These are phyloP conservation scores for Apostasia shenzhenica DNA, from an alignment of 106 monocot species.

Conservation along the genomic window DNA sequence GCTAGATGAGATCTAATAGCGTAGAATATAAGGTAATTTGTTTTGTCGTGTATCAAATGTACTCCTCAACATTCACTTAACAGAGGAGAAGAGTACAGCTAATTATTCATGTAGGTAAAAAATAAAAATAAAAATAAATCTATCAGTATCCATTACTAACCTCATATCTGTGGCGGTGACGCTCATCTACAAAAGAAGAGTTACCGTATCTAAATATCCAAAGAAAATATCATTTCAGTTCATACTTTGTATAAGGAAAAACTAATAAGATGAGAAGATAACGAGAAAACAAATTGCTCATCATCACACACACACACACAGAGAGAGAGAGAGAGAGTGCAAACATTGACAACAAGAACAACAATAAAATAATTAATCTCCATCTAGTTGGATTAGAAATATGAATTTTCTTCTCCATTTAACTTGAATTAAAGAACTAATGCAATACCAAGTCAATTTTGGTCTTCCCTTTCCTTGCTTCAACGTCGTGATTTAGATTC, in stretches of 20 bases:
- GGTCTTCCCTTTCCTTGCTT: too few relatives aligned
- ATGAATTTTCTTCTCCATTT: too few relatives aligned
- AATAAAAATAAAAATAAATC: neutral
- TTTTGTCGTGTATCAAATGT: neutral
- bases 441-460: too few relatives aligned
- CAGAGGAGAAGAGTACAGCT: neutral
- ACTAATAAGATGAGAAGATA: too few relatives aligned
- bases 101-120: conserved; percentile 1
- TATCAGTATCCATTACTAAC: conserved; percentile 13
- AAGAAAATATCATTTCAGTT: neutral
- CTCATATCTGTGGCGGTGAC: conserved; percentile 80
- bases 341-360: too few relatives aligned
- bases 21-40: neutral
- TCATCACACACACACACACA: too few relatives aligned
- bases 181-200: conserved; percentile 56
- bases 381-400: too few relatives aligned
- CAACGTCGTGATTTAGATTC: too few relatives aligned
- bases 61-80: neutral
- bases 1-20: neutral
- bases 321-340: too few relatives aligned
- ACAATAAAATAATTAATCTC: too few relatives aligned
- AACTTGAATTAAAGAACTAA: too few relatives aligned
- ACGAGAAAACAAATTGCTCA: too few relatives aligned
- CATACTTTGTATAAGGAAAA: neutral
- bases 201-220: conserved; percentile 41